phyloP scores from a whole-genome alignment of 352 stramenopile species.

The Phytophthora pistaciae region DNA sequence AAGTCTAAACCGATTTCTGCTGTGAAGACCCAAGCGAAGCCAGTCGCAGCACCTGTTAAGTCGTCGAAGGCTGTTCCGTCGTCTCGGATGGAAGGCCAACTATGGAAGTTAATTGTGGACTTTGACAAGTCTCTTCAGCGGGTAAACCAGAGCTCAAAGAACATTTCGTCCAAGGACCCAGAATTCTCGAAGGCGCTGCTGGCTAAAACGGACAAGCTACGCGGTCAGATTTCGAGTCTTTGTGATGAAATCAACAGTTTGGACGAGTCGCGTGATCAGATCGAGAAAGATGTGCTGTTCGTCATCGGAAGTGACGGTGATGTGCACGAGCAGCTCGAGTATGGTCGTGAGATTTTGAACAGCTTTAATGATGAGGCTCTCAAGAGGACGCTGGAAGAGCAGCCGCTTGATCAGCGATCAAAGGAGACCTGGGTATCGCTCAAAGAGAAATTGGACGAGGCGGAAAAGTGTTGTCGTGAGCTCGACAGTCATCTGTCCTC shows the following conservation, averaged over 20 bases:
- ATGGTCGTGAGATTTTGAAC: conserved; percentile 69
- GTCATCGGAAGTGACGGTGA: conserved; percentile 82
- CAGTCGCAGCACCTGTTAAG: conserved; percentile 1
- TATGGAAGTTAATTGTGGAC: conserved; percentile 79
- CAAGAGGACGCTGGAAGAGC: conserved; percentile 70
- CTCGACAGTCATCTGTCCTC: conserved; percentile 58
- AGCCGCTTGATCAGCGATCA: conserved; percentile 74
- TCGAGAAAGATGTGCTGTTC: conserved; percentile 80
- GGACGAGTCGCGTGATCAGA: conserved; percentile 63
- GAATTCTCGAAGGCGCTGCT: conserved; percentile 39
- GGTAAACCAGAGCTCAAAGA: conserved; percentile 50
- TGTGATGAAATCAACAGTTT: conserved; percentile 64
- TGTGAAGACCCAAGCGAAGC: conserved; percentile 15
- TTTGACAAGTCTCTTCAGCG: conserved; percentile 72
- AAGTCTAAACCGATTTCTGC: conserved; percentile 14
- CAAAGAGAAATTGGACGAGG: conserved; percentile 56
- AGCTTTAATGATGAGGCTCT: conserved; percentile 75
- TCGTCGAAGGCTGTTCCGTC: conserved; percentile 33
- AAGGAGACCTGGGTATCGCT: conserved; percentile 61
- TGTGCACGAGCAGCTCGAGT: conserved; percentile 81
- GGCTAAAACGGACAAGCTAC: conserved; percentile 43
- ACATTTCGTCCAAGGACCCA: conserved; percentile 50
- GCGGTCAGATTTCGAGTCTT: conserved; percentile 45
- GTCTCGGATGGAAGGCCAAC: conserved; percentile 61
- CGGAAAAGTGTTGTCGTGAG: conserved; percentile 62